Evolutionary conservation across 495 filamentous ascomycete genomes (phyloP).

Genomic region (Gamarada debralockiae): DNA sequence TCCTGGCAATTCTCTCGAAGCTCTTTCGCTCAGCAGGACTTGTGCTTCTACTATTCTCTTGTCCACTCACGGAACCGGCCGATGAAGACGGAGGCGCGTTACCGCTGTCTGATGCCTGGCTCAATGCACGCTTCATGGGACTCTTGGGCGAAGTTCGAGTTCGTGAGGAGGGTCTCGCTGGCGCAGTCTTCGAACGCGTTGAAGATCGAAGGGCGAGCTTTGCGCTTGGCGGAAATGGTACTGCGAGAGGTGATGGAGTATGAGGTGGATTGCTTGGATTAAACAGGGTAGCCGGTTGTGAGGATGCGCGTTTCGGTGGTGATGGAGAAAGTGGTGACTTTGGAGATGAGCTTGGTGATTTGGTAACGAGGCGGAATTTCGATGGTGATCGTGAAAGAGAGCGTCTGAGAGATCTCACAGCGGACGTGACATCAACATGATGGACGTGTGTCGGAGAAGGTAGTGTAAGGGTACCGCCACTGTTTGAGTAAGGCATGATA

Average conservation of each 20-base stretch:
- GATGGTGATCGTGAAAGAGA: constrained; percentile 86
- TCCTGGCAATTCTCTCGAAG: constrained; percentile 41
- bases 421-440: constrained; percentile 71
- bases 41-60: constrained; percentile 49
- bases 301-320: constrained; percentile 44
- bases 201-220: constrained; percentile 51
- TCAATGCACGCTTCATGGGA: constrained; percentile 71
- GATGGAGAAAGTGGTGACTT: constrained; percentile 43
- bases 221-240: constrained; percentile 46
- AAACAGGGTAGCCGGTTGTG: constrained; percentile 30
- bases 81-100: constrained; percentile 39
- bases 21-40: constrained; percentile 39
- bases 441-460: constrained; percentile 79
- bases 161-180: constrained; percentile 27
- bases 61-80: constrained; percentile 31
- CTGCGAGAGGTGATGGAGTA: constrained; percentile 42
- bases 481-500: constrained; percentile 31
- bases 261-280: constrained; percentile 23
- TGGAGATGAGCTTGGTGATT: constrained; percentile 39
- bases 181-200: constrained; percentile 30
- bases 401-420: constrained; percentile 73
- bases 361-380: constrained; percentile 65
- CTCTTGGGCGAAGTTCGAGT: constrained; percentile 64
- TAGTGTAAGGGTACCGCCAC: constrained; percentile 76
- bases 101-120: constrained; percentile 63